These are phyloP conservation scores for Xylaria sp. DNA, from an alignment of 2,329 filamentous ascomycete genomes.

Conservation along the genomic window DNA sequence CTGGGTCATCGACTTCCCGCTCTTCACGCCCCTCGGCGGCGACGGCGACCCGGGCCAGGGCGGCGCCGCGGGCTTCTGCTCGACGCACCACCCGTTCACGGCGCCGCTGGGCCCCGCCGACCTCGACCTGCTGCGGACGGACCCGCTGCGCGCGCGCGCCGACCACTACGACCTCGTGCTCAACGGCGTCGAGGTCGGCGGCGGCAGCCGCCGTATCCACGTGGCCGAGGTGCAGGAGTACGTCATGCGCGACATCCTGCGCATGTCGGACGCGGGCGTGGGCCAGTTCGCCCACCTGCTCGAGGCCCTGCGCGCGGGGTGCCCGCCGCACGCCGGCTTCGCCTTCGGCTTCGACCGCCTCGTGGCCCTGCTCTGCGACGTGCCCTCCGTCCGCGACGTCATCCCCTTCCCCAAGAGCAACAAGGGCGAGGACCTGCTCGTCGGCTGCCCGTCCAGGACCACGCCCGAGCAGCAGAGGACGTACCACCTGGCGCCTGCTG, in stretches of 20 bases:
- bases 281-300: conserved; percentile 84
- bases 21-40: conserved; percentile 73
- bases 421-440: conserved; percentile 83
- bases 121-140: conserved; percentile 70
- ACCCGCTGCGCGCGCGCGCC: conserved; percentile 73
- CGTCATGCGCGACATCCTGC: conserved; percentile 79
- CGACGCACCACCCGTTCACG: conserved; percentile 96
- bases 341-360: conserved; percentile 91
- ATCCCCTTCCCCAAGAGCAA: conserved; percentile 97
- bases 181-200: conserved; percentile 92
- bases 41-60: conserved; percentile 73
- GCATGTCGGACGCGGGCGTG: conserved; percentile 74
- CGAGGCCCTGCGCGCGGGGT: conserved; percentile 79
- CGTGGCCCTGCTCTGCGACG: conserved; percentile 76
- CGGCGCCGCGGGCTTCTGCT: conserved; percentile 75
- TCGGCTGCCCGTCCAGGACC: conserved; percentile 65
- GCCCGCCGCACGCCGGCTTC: conserved; percentile 92
- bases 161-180: conserved; percentile 96
- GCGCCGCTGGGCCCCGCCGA: conserved; percentile 75
- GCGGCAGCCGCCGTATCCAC: conserved; percentile 92
- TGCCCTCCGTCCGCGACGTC: conserved; percentile 81
- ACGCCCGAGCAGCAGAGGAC: conserved; percentile 28
- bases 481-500: conserved; percentile 31
- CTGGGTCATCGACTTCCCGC: conserved; percentile 89
- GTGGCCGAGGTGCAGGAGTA: conserved; percentile 80